Evolutionary conservation across 2,329 filamentous ascomycete species (phyloP).

Genomic region (Botrytis hyacinthi): DNA sequence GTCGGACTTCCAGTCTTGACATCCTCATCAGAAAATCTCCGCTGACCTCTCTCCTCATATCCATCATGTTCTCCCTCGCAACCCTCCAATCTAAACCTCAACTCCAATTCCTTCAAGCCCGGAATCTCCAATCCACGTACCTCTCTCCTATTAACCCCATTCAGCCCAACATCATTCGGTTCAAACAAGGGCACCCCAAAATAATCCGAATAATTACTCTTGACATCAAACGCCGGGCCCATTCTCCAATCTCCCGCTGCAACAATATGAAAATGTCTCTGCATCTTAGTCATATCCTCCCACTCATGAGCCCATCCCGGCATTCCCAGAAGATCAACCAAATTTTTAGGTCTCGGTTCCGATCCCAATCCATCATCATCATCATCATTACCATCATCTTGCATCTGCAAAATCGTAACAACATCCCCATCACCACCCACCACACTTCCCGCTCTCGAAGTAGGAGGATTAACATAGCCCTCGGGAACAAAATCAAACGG

Average conservation of each 20-base stretch:
- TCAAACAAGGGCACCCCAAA: slow-evolving; percentile 16
- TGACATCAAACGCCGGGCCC: slow-evolving; percentile 11
- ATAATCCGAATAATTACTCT: slow-evolving; percentile 18
- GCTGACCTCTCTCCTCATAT: not conserved
- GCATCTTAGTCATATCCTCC: slow-evolving; percentile 11
- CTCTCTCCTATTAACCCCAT: slow-evolving; percentile 2
- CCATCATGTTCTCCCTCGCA: not conserved
- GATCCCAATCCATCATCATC: not conserved
- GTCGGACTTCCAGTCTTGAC: not conserved
- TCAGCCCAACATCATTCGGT: not conserved
- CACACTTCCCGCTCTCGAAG: not conserved
- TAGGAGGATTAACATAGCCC: slow-evolving; percentile 1
- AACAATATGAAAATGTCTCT: slow-evolving; percentile 18
- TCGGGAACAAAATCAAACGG: slow-evolving; percentile 13
- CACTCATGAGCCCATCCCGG: not conserved
- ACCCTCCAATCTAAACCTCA: not conserved
- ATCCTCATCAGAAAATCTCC: not conserved
- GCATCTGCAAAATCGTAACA: not conserved
- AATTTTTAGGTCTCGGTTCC: not conserved
- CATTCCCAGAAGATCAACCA: not conserved
- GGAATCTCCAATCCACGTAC: not conserved
- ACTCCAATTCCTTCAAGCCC: not conserved
- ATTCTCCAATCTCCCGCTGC: slow-evolving; percentile 12
- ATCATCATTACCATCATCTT: not conserved
- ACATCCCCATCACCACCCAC: not conserved